phyloP scores from a whole-genome alignment of 495 filamentous ascomycete species.

The Trichoderma gamsii region DNA sequence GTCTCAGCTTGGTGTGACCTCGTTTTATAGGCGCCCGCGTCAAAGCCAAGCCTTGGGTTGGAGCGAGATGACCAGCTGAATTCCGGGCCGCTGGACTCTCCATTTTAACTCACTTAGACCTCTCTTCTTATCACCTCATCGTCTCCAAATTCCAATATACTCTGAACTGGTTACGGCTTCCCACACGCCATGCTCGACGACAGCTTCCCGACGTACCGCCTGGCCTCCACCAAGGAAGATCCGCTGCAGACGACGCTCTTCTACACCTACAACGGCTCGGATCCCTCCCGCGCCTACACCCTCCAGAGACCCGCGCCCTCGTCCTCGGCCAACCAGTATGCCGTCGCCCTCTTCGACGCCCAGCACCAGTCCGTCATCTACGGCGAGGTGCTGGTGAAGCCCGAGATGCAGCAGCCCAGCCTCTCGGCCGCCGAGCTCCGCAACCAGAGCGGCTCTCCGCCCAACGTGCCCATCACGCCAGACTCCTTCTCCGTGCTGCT shows the following conservation, averaged over 20 bases:
- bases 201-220: slow-evolving; percentile 66
- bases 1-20: not conserved
- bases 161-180: slow-evolving; percentile 16
- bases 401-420: slow-evolving; percentile 75
- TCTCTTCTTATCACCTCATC: too few species aligned
- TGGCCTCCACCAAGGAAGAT: slow-evolving; percentile 37
- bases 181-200: slow-evolving; percentile 73
- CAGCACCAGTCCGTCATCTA: slow-evolving; percentile 75
- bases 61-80: not conserved
- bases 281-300: slow-evolving; percentile 70
- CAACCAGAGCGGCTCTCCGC: slow-evolving; percentile 55
- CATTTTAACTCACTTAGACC: not conserved
- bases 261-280: slow-evolving; percentile 72
- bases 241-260: slow-evolving; percentile 54
- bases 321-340: slow-evolving; percentile 74
- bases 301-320: slow-evolving; percentile 63
- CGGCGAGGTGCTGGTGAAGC: slow-evolving; percentile 77
- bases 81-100: not conserved
- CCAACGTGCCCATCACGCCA: slow-evolving; percentile 71
- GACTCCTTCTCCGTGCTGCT: slow-evolving; percentile 75
- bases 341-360: slow-evolving; percentile 75
- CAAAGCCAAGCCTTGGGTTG: not conserved
- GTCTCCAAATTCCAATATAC: too few species aligned
- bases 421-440: slow-evolving; percentile 75
- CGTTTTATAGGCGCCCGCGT: not conserved